phyloP scores from a whole-genome alignment of 106 monocot species.

The Chionographis japonica region DNA sequence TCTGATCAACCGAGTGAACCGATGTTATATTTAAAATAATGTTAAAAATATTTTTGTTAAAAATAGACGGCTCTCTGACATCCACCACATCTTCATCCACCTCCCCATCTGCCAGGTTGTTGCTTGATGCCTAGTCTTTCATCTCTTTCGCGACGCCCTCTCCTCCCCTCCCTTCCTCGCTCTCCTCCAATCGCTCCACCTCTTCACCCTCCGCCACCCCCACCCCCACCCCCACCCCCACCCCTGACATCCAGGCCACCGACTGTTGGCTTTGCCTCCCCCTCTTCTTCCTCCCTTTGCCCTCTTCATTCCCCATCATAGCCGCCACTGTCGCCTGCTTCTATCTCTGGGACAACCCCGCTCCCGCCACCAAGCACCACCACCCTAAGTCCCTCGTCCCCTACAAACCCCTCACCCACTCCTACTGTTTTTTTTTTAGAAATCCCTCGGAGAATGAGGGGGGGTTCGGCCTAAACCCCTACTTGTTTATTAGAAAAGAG shows the following conservation, averaged over 20 bases:
- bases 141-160: slow-evolving; percentile 35
- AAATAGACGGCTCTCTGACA: no score
- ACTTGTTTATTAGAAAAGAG: no score
- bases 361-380: background rate
- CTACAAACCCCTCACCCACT: slow-evolving; percentile 74
- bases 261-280: slow-evolving; percentile 27
- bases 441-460: no score
- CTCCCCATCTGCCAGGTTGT: slow-evolving; percentile 50
- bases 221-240: slow-evolving; percentile 22
- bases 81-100: slow-evolving; percentile 52
- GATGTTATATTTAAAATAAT: no score
- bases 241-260: slow-evolving; percentile 45
- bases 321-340: slow-evolving; percentile 37
- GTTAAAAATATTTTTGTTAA: no score
- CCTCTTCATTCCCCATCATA: slow-evolving; percentile 30
- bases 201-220: slow-evolving; percentile 59
- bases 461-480: no score
- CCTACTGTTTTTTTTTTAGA: no score
- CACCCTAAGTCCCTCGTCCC: slow-evolving; percentile 58
- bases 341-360: slow-evolving; percentile 36
- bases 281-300: slow-evolving; percentile 42
- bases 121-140: slow-evolving; percentile 39
- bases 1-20: no score
- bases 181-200: slow-evolving; percentile 36
- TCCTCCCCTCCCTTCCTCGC: slow-evolving; percentile 36